Conservation (phyloP, 2,329 filamentous ascomycete genomes). For the Macrophomina phaseolina region DNA sequence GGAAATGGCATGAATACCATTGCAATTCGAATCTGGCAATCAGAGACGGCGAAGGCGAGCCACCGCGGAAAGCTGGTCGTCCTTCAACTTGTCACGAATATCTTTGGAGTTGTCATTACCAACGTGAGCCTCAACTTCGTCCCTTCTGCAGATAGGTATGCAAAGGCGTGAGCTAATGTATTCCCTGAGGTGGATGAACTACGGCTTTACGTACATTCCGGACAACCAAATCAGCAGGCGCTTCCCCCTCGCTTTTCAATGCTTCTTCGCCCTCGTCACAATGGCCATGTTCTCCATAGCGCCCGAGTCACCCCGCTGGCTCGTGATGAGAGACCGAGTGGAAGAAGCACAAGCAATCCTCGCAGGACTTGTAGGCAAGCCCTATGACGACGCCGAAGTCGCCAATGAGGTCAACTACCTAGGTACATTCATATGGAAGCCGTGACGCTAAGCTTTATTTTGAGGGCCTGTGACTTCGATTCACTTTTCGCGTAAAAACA, state of each 20-base stretch:
- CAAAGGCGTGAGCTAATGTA: too few species aligned
- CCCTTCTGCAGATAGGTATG: too few species aligned
- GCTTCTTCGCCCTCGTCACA: constrained; percentile 56
- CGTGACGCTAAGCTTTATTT: too few species aligned
- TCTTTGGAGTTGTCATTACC: constrained; percentile 49
- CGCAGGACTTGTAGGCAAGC: constrained; percentile 54
- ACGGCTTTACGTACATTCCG: constrained; percentile 53
- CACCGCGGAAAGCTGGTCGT: constrained; percentile 53
- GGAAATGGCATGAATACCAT: constrained; percentile 60
- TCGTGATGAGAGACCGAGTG: constrained; percentile 51
- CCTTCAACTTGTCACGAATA: constrained; percentile 58
- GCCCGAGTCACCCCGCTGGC: constrained; percentile 54
- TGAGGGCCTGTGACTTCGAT: too few species aligned
- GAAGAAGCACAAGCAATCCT: constrained; percentile 56
- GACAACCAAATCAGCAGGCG: constrained; percentile 52
- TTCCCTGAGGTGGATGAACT: constrained; percentile 57
- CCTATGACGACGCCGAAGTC: constrained; percentile 53
- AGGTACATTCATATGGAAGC: too few species aligned
- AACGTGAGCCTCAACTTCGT: too few species aligned
- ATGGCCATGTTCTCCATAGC: constrained; percentile 54
- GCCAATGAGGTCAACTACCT: constrained; percentile 50
- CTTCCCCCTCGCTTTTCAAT: constrained; percentile 56
- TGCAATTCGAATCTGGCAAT: constrained; percentile 58
- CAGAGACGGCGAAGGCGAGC: constrained; percentile 53
- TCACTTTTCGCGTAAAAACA: too few species aligned